Evolutionary conservation across 495 filamentous ascomycete genomes (phyloP).

Genomic region (Lasiosphaeria ovina): DNA sequence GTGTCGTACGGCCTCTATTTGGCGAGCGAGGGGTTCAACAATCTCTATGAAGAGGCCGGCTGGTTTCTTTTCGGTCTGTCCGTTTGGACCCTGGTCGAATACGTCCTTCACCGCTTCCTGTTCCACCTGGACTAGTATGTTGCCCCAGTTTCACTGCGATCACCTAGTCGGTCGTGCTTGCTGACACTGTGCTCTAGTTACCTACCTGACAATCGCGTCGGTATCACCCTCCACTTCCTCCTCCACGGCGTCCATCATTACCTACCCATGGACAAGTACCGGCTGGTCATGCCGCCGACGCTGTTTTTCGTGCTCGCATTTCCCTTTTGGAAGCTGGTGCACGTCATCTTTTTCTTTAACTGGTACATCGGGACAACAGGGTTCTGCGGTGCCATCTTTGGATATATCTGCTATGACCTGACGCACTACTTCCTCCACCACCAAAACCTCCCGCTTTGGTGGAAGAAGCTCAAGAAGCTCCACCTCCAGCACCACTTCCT

Average conservation of each 20-base stretch:
- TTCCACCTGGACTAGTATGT: slow-evolving; percentile 92
- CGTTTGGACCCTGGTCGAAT: slow-evolving; percentile 90
- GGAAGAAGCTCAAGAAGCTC: slow-evolving; percentile 88
- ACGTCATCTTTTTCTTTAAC: slow-evolving; percentile 77
- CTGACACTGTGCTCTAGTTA: slow-evolving; percentile 50
- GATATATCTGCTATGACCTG: slow-evolving; percentile 93
- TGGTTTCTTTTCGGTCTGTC: slow-evolving; percentile 66
- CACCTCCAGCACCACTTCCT: slow-evolving; percentile 96
- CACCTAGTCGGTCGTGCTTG: slow-evolving; percentile 8
- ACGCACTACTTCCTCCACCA: slow-evolving; percentile 99
- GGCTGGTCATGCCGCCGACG: slow-evolving; percentile 95
- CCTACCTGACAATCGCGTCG: slow-evolving; percentile 90
- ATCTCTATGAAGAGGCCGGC: slow-evolving; percentile 37
- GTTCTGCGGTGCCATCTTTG: slow-evolving; percentile 89
- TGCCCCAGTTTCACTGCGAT: neutral
- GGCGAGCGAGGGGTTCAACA: slow-evolving; percentile 55
- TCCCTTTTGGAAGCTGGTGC: slow-evolving; percentile 93
- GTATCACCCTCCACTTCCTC: slow-evolving; percentile 84
- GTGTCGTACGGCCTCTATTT: slow-evolving; percentile 72
- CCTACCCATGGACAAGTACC: slow-evolving; percentile 94
- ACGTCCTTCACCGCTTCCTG: slow-evolving; percentile 82
- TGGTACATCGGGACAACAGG: slow-evolving; percentile 75
- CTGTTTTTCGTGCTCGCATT: slow-evolving; percentile 80
- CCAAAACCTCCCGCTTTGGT: slow-evolving; percentile 84
- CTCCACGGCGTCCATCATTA: slow-evolving; percentile 98